Evolutionary conservation across 345 rosid genomes (phyloP), one percentile per base, ranked within the genome.

Genomic region (Durio zibethinus): DNA sequence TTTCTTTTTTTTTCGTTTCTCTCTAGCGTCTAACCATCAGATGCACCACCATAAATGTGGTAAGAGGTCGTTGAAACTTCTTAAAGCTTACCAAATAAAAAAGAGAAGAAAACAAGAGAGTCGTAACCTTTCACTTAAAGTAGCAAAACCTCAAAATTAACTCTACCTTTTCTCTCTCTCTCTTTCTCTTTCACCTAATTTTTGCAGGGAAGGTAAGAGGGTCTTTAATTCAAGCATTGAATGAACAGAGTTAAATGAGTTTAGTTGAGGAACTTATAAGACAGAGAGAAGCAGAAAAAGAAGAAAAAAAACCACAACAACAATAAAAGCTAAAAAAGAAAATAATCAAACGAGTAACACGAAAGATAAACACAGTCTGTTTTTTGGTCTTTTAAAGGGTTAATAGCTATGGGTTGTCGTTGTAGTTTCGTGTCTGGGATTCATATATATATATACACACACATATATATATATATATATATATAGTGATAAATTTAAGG

Each of bases 211-310:
- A 83, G 66, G 71, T 76, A 23, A 72, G 76, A 72, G 80, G 62
- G 79, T 27, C 86, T 53, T 82, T 75, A 88, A 88, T 82, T 84
- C 74, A 76, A 78, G 92, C 89, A 87, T 87, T 83, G 72, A 90
- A 83, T 84, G 83, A 80, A 77, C 80, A 77, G 86, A 86, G 87
- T 75, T 91, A 71, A 93, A 90, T 90, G 92, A n/a, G 85, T 85
- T 90, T 87, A 78, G 98, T 88, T 93, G 97, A 89, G 92, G 83
- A 89, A 79, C 69, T 80, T n/a, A n/a, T n/a, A 68, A 66, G 36
- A 53, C 79, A 54, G 50, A 74, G 69, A 85, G 59, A 16, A 29
- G 61, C 59, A 27, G 38, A 33, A 33, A 4, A 33, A 33, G 36
- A 65, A 64, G 2, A 66, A 7, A 69, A 75, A 64, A 7, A 36